Evolutionary conservation across 176 grass and related monocot species (phyloP).

Genomic region (Oryza australiensis): DNA sequence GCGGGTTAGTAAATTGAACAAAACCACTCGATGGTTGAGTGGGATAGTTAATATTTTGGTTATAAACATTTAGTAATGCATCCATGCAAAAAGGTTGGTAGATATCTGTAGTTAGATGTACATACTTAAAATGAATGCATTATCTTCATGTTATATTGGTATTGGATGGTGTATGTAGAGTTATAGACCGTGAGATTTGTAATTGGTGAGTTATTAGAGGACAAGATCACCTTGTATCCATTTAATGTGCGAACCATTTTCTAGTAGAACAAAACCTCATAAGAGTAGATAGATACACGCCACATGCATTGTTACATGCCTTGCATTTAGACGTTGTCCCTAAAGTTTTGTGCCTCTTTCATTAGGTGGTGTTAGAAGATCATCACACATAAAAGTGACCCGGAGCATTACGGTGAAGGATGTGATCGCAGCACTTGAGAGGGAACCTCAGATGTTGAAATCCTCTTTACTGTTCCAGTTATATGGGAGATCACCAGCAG

Average conservation of each 20-base stretch:
- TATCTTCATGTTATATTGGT: background rate
- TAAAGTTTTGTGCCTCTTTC: constrained; percentile 24
- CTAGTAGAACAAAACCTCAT: background rate
- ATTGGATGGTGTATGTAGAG: background rate
- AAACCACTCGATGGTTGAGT: background rate
- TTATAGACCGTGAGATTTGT: background rate
- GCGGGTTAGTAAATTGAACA: background rate
- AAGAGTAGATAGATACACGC: background rate
- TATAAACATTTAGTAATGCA: background rate
- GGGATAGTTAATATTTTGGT: background rate
- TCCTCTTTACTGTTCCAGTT: constrained; percentile 73
- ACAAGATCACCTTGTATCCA: background rate
- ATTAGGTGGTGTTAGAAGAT: constrained; percentile 63
- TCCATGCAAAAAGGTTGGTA: background rate
- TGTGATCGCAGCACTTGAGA: constrained; percentile 77
- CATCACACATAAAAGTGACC: constrained; percentile 51
- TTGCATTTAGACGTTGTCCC: background rate
- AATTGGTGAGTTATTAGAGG: background rate
- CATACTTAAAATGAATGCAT: background rate
- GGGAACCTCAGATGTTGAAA: constrained; percentile 89
- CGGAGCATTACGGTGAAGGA: constrained; percentile 74
- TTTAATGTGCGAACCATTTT: background rate
- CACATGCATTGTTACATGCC: background rate
- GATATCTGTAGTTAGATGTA: background rate
- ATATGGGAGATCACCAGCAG: constrained; percentile 41